Conservation (phyloP, 306 rosid species). For the Begonia masoniana region DNA sequence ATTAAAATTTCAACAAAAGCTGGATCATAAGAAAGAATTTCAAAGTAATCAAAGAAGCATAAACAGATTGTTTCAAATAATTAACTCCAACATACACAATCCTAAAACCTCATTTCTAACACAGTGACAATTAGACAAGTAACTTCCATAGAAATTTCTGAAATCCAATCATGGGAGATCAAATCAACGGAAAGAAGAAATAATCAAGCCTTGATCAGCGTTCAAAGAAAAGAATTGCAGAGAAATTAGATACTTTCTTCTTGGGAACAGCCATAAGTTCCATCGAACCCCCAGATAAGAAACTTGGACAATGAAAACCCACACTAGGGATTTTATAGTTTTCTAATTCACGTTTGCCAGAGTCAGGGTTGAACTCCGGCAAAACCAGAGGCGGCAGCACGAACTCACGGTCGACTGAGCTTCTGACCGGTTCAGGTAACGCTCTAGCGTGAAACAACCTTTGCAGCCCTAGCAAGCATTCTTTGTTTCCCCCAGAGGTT, state of each 20-base stretch:
- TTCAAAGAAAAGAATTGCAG: not conserved
- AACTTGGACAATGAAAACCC: conserved; percentile 29
- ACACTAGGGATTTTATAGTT: not conserved
- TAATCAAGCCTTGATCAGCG: too few relatives aligned
- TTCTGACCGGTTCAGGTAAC: conserved; percentile 36
- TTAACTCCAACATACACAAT: too few relatives aligned
- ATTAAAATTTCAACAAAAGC: not conserved
- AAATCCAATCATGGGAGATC: not conserved
- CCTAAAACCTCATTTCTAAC: not conserved
- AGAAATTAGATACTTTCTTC: conserved; percentile 30
- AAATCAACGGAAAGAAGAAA: too few relatives aligned
- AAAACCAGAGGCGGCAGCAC: conserved; percentile 21
- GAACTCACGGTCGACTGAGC: conserved; percentile 15
- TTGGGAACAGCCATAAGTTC: conserved; percentile 92
- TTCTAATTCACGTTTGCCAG: not conserved
- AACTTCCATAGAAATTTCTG: not conserved
- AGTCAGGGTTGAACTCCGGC: conserved; percentile 30
- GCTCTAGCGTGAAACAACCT: conserved; percentile 26
- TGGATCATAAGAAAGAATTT: not conserved
- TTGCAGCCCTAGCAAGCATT: conserved; percentile 21
- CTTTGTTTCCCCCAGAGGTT: conserved; percentile 13
- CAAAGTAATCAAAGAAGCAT: not conserved
- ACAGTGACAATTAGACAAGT: not conserved
- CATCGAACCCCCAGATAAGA: conserved; percentile 47
- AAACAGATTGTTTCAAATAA: too few relatives aligned